phyloP scores from a whole-genome alignment of 805 yeast species.

The Myxozyma vanderwaltii region DNA sequence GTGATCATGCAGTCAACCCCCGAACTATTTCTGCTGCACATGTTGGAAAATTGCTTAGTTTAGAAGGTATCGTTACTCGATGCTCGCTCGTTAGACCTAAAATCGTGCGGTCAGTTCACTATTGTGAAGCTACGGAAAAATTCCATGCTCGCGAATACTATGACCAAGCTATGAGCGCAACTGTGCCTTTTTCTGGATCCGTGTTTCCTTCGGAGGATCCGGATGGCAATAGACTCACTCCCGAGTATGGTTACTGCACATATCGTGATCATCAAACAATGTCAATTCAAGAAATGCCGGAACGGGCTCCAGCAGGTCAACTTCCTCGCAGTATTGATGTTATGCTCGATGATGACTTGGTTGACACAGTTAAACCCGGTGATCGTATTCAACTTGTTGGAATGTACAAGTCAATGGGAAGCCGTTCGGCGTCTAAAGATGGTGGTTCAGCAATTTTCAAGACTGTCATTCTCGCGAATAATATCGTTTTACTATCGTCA shows the following conservation, averaged over 20 bases:
- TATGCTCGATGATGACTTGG: conserved; percentile 91
- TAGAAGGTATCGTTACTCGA: conserved; percentile 94
- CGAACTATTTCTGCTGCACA: conserved; percentile 77
- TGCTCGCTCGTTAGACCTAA: conserved; percentile 94
- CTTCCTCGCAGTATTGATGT: conserved; percentile 91
- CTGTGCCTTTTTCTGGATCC: conserved; percentile 44
- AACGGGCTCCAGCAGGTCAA: conserved; percentile 96
- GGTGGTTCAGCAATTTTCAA: conserved; percentile 66
- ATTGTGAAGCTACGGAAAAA: conserved; percentile 77
- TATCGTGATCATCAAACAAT: conserved; percentile 93
- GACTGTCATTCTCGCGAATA: conserved; percentile 84
- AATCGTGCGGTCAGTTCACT: conserved; percentile 86
- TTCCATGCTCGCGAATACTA: conserved; percentile 90
- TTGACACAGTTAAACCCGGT: conserved; percentile 91
- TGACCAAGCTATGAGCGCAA: conserved; percentile 71
- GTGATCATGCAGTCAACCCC: conserved; percentile 83
- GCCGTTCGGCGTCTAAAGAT: conserved; percentile 46
- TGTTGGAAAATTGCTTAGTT: conserved; percentile 77
- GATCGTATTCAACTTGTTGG: conserved; percentile 94
- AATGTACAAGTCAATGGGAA: conserved; percentile 85
- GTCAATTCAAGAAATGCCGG: conserved; percentile 96
- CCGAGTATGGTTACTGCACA: conserved; percentile 91
- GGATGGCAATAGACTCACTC: conserved; percentile 82
- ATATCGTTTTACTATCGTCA: conserved; percentile 85
- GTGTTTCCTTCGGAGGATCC: conserved; percentile 93